Base-by-base conservation (phyloP, 73 alveolate species). In the Tetrahymena thermophila region DNA sequence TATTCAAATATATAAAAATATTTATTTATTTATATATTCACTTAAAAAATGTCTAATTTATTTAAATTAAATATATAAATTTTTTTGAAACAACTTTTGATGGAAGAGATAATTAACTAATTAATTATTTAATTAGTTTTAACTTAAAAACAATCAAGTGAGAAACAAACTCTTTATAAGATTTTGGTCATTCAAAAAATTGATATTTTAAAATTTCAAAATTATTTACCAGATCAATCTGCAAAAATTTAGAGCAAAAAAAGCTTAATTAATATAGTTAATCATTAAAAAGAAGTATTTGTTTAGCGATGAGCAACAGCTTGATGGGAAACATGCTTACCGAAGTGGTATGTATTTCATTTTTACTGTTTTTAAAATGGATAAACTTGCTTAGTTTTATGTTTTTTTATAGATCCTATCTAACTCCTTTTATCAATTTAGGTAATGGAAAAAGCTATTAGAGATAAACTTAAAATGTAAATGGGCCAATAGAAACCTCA, bases 371-470 rank as follows among this genome's bases (percentile, higher is more conserved):
- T 71, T 31, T 28, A 19, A 28, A 11, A 71, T 71, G 23, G 35
- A 28, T 71, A 6, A 40, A 40, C 44, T 71, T 19, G 1, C 38
- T 9, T 56, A 56, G 25, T 58, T 21, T 58, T 31, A 58, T n/a
- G 17, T 2, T 21, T 58, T n/a, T 58, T 58, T 25, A 4, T 1
- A 19, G 35, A 19, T 7, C 8, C 10, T 71, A 23, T 71, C 94
- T 31, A 50, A 50, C 83, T 84, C 35, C 95, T 96, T 93, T 96
- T 96, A 93, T 43, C 94, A 34, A 96, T 93, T 35, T 95, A 95
- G 97, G 99, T 97, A 43, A 97, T 97, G 99, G 97, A 95, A 85
- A 97, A 96, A 85, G 99, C 99, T 50, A 96, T 97, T 50, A 97
- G 96, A 93, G 99, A 97, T 85, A 97, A 97, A 84, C 93, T 96